Evolutionary conservation across 306 rosid genomes (phyloP), one percentile per base, ranked within the genome.

Genomic region (Dryas drummondii): DNA sequence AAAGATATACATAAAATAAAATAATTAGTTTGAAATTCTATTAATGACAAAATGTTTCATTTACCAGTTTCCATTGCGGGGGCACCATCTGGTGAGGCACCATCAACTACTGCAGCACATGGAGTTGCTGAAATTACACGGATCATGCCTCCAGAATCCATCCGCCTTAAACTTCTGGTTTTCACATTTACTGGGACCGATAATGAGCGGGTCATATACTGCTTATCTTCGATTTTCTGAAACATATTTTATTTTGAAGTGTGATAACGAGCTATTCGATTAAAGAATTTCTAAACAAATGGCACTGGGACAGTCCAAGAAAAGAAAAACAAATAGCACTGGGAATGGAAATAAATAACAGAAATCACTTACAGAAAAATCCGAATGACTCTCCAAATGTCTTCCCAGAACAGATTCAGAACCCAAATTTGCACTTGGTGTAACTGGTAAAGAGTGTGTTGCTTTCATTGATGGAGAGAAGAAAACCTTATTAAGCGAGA

Each of bases 121-220:
- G 80, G 76, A 74, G 78, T 81, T 48, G 88, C 89, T 17, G 98
- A 90, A 76, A 92, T 87, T 56, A 92, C 87, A 78, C 98, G 96
- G 52, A 92, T 78, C 83, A 88, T 73, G 56, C 94, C 70, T 83
- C 83, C 87, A 52, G 96, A 83, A 83, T 86, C 89, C 58, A 81
- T 66, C 70, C 76, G 82, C 87, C 84, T 87, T 74, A 86, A 78
- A 68, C 77, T 84, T 79, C 77, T 71, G 54, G 82, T 47, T 80
- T 84, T 88, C 55, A 82, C 73, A 70, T 86, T 77, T 74, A 84
- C 87, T 53, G 98, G 98, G 72, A 90, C 98, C 7, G 98, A 92
- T 63, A 88, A 81, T 72, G 98, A 92, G 70, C 98, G 91, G 64
- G 84, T 74, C 74, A 92, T 90, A 47, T 80, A 89, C 76, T 82